These are phyloP conservation scores for Coemansia reversa DNA, from an alignment of 192 early-diverging fungal genomes.

Conservation along the genomic window DNA sequence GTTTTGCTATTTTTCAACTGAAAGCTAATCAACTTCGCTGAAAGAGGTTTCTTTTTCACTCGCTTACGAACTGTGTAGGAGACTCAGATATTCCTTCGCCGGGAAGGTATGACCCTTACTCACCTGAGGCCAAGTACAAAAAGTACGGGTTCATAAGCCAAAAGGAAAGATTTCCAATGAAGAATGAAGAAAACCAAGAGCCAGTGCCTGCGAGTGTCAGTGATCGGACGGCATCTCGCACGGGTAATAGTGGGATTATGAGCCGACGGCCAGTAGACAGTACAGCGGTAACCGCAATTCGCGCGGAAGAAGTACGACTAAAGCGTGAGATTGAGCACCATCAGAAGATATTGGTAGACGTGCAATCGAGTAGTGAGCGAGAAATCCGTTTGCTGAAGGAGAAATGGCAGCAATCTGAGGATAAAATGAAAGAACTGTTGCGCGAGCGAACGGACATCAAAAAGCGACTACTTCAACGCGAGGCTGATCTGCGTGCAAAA, in stretches of 20 bases:
- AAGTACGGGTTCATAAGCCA: constrained; percentile 45
- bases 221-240: not conserved
- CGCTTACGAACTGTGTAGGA: constrained; percentile 11
- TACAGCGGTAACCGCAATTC: constrained; percentile 20
- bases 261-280: constrained; percentile 9
- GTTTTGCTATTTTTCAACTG: no score
- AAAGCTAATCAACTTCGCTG: not conserved
- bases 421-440: constrained; percentile 28
- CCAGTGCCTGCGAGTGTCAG: not conserved
- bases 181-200: constrained; percentile 1
- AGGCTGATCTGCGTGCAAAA: constrained; percentile 32
- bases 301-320: constrained; percentile 32
- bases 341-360: constrained; percentile 18
- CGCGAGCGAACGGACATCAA: constrained; percentile 34
- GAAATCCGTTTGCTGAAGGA: constrained; percentile 28
- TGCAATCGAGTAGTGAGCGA: constrained; percentile 13
- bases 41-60: no score
- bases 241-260: constrained; percentile 1
- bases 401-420: constrained; percentile 24
- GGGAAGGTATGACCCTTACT: constrained; percentile 36
- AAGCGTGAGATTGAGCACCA: constrained; percentile 40
- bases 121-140: constrained; percentile 41
- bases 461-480: constrained; percentile 21
- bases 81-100: constrained; percentile 48
- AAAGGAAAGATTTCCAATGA: constrained; percentile 28